Conservation (phyloP, 73 alveolate species). For the Tetrahymena elliotti region DNA sequence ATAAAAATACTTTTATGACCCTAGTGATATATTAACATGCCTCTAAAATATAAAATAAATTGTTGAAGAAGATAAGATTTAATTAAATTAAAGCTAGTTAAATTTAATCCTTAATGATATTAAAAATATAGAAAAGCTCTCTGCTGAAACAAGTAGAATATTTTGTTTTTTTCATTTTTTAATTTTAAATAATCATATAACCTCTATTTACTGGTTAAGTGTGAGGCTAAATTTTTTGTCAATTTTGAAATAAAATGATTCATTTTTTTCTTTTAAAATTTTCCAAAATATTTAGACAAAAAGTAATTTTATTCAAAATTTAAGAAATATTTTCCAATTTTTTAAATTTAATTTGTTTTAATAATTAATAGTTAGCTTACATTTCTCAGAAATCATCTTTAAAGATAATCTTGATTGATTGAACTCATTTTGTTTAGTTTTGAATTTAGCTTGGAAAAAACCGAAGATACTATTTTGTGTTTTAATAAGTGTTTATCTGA, state of each 20-base stretch:
- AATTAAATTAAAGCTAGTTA: not conserved
- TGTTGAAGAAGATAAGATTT: not conserved
- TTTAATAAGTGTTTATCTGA: not conserved
- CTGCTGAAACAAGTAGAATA: not conserved
- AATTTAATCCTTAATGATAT: not conserved
- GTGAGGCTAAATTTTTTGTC: too few species aligned
- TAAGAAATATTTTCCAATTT: too few species aligned
- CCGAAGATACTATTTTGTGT: not conserved
- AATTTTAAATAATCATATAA: not conserved
- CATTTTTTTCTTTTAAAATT: too few species aligned
- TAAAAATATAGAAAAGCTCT: not conserved
- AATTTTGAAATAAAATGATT: too few species aligned
- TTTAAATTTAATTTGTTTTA: too few species aligned
- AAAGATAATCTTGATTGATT: not conserved
- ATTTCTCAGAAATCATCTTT: not conserved
- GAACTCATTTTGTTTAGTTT: not conserved
- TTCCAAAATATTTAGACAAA: too few species aligned
- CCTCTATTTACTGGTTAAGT: too few species aligned
- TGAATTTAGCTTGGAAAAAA: not conserved
- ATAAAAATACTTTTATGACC: not conserved
- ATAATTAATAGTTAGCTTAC: not conserved
- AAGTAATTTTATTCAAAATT: too few species aligned
- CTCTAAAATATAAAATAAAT: not conserved
- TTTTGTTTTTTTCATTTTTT: not conserved
- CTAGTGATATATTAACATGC: not conserved